phyloP scores from a whole-genome alignment of 1,284 basidiomycete genomes.

The Fomitopsis schrenkii region DNA sequence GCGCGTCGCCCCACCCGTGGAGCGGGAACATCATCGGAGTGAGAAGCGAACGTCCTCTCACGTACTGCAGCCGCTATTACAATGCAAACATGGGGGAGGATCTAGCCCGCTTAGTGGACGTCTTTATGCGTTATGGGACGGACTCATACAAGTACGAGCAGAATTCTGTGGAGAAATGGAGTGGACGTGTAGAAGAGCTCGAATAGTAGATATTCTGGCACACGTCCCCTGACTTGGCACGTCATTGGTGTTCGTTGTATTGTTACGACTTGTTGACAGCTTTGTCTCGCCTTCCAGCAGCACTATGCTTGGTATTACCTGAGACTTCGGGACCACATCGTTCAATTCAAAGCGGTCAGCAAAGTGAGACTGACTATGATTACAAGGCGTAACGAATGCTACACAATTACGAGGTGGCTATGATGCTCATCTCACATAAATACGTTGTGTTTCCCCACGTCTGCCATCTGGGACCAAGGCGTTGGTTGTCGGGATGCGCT shows the following conservation, averaged over 20 bases:
- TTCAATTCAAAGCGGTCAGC: too few species aligned
- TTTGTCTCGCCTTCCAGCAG: too few species aligned
- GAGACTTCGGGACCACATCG: too few species aligned
- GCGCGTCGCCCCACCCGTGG: background rate
- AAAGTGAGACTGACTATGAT: too few species aligned
- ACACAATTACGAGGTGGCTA: too few species aligned
- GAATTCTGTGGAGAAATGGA: background rate
- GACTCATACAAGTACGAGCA: background rate
- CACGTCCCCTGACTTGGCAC: too few species aligned
- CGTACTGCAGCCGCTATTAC: background rate
- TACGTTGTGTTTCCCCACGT: too few species aligned
- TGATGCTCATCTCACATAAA: too few species aligned
- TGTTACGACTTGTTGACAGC: too few species aligned
- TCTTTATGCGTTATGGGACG: background rate
- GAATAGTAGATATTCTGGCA: background rate
- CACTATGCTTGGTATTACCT: too few species aligned
- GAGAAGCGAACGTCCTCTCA: background rate
- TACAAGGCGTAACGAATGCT: too few species aligned
- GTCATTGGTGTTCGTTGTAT: too few species aligned
- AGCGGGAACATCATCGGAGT: background rate
- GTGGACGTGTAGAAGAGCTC: background rate
- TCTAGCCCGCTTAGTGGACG: background rate
- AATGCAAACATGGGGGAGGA: background rate
- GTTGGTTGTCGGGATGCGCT: conserved; percentile 34
- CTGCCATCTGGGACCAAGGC: conserved; percentile 10